phyloP scores from a whole-genome alignment of 1,284 basidiomycete genomes.

The Prillingera fragicola region DNA sequence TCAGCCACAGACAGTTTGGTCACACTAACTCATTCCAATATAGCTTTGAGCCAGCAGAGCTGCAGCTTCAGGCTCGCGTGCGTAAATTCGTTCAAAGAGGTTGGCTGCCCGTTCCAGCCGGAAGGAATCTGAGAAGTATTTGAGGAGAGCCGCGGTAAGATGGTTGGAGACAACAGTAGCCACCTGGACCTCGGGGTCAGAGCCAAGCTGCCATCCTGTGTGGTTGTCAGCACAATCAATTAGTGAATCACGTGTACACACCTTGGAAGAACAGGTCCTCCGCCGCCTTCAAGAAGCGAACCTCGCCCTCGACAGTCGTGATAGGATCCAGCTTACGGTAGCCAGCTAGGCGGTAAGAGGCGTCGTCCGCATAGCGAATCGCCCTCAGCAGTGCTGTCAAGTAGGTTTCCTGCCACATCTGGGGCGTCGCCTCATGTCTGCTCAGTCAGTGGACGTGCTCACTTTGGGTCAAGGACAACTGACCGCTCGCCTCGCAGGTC shows the following conservation, averaged over 20 bases:
- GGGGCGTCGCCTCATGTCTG: constrained; percentile 84
- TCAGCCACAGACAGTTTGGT: neutral
- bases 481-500: constrained; percentile 90
- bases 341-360: constrained; percentile 82
- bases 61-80: constrained; percentile 81
- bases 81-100: constrained; percentile 84
- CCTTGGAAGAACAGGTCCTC: constrained; percentile 88
- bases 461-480: constrained; percentile 28
- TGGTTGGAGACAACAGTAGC: constrained; percentile 97
- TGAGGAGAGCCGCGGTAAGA: constrained; percentile 87
- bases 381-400: constrained; percentile 85
- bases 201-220: constrained; percentile 93
- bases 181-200: constrained; percentile 97
- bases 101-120: constrained; percentile 85
- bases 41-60: constrained; percentile 84
- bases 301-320: constrained; percentile 78
- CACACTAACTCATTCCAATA: constrained; percentile 86
- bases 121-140: constrained; percentile 92
- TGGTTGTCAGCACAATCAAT: no score
- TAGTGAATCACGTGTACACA: constrained; percentile 37
- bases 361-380: constrained; percentile 92
- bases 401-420: constrained; percentile 96
- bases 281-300: constrained; percentile 83
- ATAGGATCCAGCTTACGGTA: constrained; percentile 96
- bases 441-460: neutral